Base-by-base conservation (phyloP, 345 rosid genomes). In the Arabis alpina region DNA sequence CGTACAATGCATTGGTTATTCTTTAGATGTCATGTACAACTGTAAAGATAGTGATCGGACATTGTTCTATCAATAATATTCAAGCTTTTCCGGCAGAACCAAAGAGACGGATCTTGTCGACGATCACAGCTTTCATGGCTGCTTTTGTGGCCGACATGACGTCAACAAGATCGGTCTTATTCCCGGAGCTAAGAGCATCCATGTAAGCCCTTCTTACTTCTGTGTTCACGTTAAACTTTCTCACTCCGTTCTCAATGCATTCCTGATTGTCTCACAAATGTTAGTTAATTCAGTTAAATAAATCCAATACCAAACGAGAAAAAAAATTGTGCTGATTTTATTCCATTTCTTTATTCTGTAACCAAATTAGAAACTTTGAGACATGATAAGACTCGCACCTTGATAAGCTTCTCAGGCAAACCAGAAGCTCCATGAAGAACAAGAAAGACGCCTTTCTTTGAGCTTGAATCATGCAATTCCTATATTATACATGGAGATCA, bases 401-500 rank as follows among this genome's bases (percentile, higher is more conserved):
- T 80, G 72, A 91, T 75, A 56, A 93, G 87, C 40, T 84, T 84
- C 62, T 72, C 61, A 3, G 96, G 73, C 81, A 93, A 76, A 63
- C 97, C 98, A 7, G 98, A 93, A 66, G 98, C 98, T 72, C 97
- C 97, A n/a, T 91, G 98, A 51, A 93, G 89, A 52, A 93, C 97
- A 76, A 93, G 84, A 60, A 84, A 72, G 53, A 91, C 92, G 12
- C 92, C 87, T 67, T 86, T 93, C 90, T 83, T 91, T 2, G 83
- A 86, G 66, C 91, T 72, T 80, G 87, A 68, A 45, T 52, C 71
- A 67, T 82, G 81, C 51, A 93, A 75, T 64, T 91, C 90, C 98
- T 93, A 72, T 25, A 64, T 34, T 25, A 64, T 34, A 76, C 32
- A 48, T 16, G 39, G 13, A 66, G 59, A 14, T 56, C 41, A 70